Percentiles rank a stretch among this genome's conserved stretches.
phyloP scores from a whole-genome alignment of 176 grass and related monocot genomes.

The Aegilops tauschii region DNA sequence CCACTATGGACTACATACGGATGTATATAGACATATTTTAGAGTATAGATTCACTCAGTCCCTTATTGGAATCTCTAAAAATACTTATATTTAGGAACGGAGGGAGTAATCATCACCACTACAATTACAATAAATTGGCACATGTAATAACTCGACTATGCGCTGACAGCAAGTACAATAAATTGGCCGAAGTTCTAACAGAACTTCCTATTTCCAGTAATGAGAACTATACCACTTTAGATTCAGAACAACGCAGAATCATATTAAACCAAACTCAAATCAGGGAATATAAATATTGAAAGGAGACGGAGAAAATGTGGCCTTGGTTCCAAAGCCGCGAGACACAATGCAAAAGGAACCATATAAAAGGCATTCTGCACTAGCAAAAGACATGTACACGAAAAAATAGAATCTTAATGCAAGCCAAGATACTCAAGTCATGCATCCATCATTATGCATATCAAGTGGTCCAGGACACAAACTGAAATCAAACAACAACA shows the following conservation, averaged over 20 bases:
- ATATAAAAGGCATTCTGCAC: background rate
- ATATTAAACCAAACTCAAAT: background rate
- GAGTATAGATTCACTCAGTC: too few species aligned
- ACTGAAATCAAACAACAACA: background rate
- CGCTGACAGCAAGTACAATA: background rate
- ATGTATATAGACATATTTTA: too few species aligned
- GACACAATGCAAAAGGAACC: conserved; percentile 6
- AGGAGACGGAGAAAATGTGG: background rate
- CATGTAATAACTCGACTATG: background rate
- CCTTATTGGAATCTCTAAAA: too few species aligned
- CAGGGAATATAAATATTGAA: background rate
- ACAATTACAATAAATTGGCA: background rate
- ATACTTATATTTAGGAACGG: too few species aligned
- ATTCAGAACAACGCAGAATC: background rate
- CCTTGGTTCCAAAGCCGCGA: background rate
- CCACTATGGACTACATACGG: too few species aligned
- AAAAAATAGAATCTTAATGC: conserved; percentile 1
- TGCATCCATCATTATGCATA: conserved; percentile 23
- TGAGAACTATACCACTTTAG: background rate
- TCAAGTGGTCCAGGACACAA: background rate
- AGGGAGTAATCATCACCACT: background rate
- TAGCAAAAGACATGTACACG: background rate
- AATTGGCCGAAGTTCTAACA: conserved; percentile 6
- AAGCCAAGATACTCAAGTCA: conserved; percentile 13
- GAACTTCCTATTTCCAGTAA: background rate